A percentile compares a stretch with the other conserved stretches of the same genome.
Evolutionary conservation across 1,284 basidiomycete species (phyloP).

Genomic region (Rugiboletus extremiorientalis): DNA sequence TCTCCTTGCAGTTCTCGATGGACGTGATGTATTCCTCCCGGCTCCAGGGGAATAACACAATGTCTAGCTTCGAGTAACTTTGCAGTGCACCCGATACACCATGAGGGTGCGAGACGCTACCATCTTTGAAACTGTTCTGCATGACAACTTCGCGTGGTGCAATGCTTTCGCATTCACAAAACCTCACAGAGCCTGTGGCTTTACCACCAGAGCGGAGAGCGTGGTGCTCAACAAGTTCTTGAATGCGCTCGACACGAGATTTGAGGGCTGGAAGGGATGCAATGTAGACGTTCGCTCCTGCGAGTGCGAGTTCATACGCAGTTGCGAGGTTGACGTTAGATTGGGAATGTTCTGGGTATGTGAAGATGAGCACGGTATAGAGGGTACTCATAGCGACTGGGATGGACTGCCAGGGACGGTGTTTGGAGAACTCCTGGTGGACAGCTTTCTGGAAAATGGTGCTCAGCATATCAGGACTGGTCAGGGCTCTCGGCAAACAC

Average conservation of each 20-base stretch:
- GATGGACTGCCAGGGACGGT: no score
- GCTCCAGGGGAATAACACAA: not conserved
- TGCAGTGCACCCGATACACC: slow-evolving; percentile 4
- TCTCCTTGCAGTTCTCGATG: no score
- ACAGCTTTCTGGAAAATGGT: no score
- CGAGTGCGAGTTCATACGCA: no score
- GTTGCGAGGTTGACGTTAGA: slow-evolving; percentile 14
- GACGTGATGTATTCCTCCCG: no score
- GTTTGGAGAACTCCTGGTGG: no score
- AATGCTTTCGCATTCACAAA: slow-evolving; percentile 4
- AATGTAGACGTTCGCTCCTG: no score
- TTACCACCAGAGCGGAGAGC: not conserved
- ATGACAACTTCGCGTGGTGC: not conserved
- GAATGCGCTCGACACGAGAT: slow-evolving; percentile 3
- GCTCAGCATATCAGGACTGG: no score
- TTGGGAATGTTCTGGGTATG: slow-evolving; percentile 10
- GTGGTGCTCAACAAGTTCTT: slow-evolving; percentile 3
- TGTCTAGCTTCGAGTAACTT: not conserved
- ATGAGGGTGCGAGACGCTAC: not conserved
- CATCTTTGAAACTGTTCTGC: not conserved
- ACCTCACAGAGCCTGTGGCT: not conserved
- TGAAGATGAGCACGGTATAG: slow-evolving; percentile 4
- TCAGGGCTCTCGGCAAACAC: no score
- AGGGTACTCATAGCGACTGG: no score
- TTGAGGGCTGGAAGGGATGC: slow-evolving; percentile 4